Evolutionary conservation across 345 rosid species (phyloP).

Genomic region (Rhodomyrtus tomentosa): DNA sequence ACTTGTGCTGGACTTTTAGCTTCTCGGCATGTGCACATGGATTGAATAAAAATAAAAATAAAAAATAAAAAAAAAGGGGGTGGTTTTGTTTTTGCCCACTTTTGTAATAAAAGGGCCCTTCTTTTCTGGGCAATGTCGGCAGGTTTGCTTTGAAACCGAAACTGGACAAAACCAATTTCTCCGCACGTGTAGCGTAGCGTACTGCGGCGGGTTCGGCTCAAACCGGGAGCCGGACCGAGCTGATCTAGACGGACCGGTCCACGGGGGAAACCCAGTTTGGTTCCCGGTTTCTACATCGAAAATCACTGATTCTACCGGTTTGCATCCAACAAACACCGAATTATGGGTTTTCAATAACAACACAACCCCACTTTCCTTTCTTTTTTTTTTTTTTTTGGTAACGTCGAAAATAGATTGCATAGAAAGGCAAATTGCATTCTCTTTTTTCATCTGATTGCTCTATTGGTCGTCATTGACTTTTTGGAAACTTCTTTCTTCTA

Average conservation of each 20-base stretch:
- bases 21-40: background rate
- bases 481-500: background rate
- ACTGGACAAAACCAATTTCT: background rate
- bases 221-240: background rate
- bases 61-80: too few species aligned
- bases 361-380: background rate
- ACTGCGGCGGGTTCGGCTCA: background rate
- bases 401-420: too few species aligned
- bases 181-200: too few species aligned
- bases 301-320: accelerated
- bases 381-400: too few species aligned
- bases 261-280: background rate
- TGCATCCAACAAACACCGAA: too few species aligned
- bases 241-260: background rate
- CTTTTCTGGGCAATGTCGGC: background rate
- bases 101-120: background rate
- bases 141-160: background rate
- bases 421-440: too few species aligned
- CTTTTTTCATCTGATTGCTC: background rate
- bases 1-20: background rate
- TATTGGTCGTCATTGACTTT: background rate
- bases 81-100: background rate
- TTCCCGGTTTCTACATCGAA: background rate
- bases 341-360: accelerated
- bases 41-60: accelerated